Evolutionary conservation across 1,139 yeast species (phyloP).

Genomic region (Zhuliangozyma blackwelliae): DNA sequence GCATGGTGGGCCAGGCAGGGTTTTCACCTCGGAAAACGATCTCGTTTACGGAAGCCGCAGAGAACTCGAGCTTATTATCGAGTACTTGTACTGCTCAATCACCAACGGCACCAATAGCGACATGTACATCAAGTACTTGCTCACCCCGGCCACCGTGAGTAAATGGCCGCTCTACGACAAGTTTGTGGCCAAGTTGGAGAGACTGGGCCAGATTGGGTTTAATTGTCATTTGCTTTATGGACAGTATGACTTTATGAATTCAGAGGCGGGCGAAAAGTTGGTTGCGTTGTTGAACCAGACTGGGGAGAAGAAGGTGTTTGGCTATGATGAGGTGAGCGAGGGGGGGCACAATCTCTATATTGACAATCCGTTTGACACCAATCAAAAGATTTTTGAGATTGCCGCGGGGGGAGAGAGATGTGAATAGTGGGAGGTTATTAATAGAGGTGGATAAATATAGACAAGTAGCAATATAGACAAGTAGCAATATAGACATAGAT

Average conservation of each 20-base stretch:
- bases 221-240: conserved; percentile 67
- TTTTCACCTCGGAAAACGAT: conserved; percentile 25
- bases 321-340: conserved; percentile 23
- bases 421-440: too few species aligned
- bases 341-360: conserved; percentile 47
- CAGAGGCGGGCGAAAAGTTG: conserved; percentile 62
- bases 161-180: conserved; percentile 72
- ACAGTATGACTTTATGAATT: conserved; percentile 82
- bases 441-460: too few species aligned
- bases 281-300: conserved; percentile 28
- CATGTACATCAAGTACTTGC: conserved; percentile 55
- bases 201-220: conserved; percentile 23
- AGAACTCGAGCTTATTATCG: conserved; percentile 46
- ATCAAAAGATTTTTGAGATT: conserved; percentile 25
- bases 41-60: conserved; percentile 36
- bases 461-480: too few species aligned
- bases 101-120: conserved; percentile 62
- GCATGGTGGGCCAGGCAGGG: conserved; percentile 27
- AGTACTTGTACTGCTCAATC: conserved; percentile 58
- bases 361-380: conserved; percentile 53
- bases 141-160: conserved; percentile 77
- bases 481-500: too few species aligned
- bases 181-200: conserved; percentile 27
- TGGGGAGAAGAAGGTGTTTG: conserved; percentile 15
- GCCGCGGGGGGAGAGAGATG: conserved; percentile 4